Evolutionary conservation across 768 basidiomycete species (phyloP), one percentile per base, ranked within the genome.

Genomic region (Leccinum obscurum): DNA sequence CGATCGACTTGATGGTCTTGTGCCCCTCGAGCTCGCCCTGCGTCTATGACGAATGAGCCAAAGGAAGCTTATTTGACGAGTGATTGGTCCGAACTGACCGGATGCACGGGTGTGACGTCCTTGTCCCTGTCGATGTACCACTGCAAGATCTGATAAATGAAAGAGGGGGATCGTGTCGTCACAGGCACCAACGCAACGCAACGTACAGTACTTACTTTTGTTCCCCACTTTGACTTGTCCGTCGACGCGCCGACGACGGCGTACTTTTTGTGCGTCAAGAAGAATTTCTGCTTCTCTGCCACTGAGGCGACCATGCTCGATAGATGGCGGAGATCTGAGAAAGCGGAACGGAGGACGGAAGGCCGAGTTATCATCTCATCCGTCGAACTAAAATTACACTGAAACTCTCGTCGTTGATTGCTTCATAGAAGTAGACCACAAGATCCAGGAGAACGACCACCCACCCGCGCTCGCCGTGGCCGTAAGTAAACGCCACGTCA

Each of bases 211-310:
- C 72, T 35, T 46, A 80, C 92, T 80, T 85, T 90, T 57, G 89
- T 91, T 32, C 93, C 92, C 70, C 79, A 91, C 77, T 93, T 94
- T 58, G 77, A 78, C 66, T 83, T 80, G 73, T 93, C 88, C 62
- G 86, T 92, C 49, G 90, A 93, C 4, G 91, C 91, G 24, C 93
- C 92, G 14, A 92, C 84, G 28, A 94, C 92, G 34, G 91, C 93
- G 58, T 81, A 95, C 61, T 77, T 70, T 6, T 87, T 78, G 13
- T 85, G 82, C 8, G 82, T 77, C 46, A 93, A 70, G 74, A 93
- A 93, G 41, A 70, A 66, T 48, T 70, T 74, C 65, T 80, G 76
- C 59, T 83, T 82, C 59, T 86, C 79, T 48, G 77, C 67, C 62
- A 30, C 28, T 28, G 75, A 68, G 39, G 61, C 67, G 10, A 54